Base-by-base conservation (phyloP, 2,329 filamentous ascomycete genomes). In the Lecanicillium sp. region DNA sequence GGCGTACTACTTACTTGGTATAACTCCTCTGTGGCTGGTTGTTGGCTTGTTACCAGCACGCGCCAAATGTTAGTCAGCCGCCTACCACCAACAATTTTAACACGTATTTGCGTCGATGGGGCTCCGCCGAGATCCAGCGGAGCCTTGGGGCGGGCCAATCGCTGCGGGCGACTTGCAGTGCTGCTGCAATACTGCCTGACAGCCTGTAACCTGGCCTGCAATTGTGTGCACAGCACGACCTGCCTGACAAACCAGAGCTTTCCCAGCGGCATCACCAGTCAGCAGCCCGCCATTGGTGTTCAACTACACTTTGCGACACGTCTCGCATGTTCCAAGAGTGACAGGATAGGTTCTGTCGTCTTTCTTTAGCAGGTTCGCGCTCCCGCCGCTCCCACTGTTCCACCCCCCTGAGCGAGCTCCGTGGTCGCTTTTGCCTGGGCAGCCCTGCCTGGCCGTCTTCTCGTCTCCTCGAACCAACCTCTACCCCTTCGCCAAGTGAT, bases 51-150 rank as follows among this genome's bases (percentile, higher is more conserved):
- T 10, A 7, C 12, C 15, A 32, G 29, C 29, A 14, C 11, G 6
- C 29, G 15, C 11, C 6, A 15, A 9, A 9, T 21, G 43, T 45
- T 45, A 45, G 33, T 45, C 37, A 45, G 43, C 33, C 10, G 21
- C 11, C n/a, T 3, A 21, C 24, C 33, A 4, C 29, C 9, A 29
- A n/a, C 29, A 44, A 29, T 37, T 21, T 30, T 45, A 45, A 45
- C 43, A 45, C 43, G 43, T 45, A 45, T 45, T 38, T n/a, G n/a
- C n/a, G 43, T 38, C 24, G 33, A 45, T 30, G 33, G 15, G 24
- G 24, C 33, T 35, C 35, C 27, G 35, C 36, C 44, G 44, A n/a
- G n/a, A 44, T 32, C 14, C 26, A 46, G 33, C 26, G 35, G 33
- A 46, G 35, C 11, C 44, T 19, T n/a, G 19, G 14, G 19, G 35